Conservation (phyloP, 2,329 filamentous ascomycete genomes). For the Scedosporium dehoogii region DNA sequence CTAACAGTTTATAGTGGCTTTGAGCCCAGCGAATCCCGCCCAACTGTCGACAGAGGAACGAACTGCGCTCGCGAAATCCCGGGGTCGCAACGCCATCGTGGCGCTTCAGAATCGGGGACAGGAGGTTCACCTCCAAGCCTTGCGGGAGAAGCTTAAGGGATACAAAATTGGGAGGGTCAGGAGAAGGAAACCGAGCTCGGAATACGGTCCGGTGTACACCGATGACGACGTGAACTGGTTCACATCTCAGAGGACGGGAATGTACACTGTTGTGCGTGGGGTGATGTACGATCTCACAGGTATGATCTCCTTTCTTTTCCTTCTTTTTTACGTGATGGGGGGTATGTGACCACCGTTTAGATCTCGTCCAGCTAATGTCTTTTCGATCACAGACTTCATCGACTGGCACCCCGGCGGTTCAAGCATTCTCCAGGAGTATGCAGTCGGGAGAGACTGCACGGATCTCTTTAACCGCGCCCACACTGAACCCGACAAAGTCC, state of each 20-base stretch:
- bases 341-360: not conserved
- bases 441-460: slow-evolving; percentile 8
- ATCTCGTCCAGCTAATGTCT: not conserved
- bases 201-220: not conserved
- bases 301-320: not conserved
- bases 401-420: slow-evolving; percentile 10
- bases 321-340: not conserved
- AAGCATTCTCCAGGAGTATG: not conserved
- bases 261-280: not conserved
- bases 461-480: slow-evolving; percentile 7
- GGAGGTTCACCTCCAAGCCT: not conserved
- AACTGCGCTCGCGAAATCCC: not conserved
- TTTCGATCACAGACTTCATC: slow-evolving; percentile 6
- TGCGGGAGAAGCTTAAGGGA: not conserved
- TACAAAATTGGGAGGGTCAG: not conserved
- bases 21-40: not conserved
- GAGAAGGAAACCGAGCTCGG: not conserved
- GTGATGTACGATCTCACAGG: slow-evolving; percentile 1
- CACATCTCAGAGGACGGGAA: not conserved
- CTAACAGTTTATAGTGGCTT: not conserved
- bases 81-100: not conserved
- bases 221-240: not conserved
- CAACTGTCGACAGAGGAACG: not conserved
- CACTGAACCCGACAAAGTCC: not conserved
- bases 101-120: not conserved